A percentile compares a stretch with the other conserved stretches of the same genome.
Evolutionary conservation across 305 asterid species (phyloP).

Genomic region (Fraxinus sp.): DNA sequence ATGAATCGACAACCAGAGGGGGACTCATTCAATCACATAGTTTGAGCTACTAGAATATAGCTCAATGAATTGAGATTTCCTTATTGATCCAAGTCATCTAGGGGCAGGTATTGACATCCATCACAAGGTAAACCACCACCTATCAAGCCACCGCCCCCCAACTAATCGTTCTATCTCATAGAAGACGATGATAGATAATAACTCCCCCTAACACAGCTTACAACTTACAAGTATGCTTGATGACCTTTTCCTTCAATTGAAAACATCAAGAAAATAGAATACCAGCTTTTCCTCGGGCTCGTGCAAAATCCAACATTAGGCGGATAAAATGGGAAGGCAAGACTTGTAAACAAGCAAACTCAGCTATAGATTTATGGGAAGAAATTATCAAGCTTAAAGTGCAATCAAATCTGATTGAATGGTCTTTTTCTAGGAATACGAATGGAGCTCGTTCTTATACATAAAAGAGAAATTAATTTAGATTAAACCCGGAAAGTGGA

Average conservation of each 20-base stretch:
- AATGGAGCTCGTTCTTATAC: slow-evolving; percentile 4
- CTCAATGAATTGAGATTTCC: background rate
- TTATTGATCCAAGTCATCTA: background rate
- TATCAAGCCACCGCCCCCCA: background rate
- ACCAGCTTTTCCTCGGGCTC: background rate
- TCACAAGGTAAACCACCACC: background rate
- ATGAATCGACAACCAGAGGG: background rate
- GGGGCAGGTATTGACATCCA: background rate
- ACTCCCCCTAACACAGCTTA: background rate
- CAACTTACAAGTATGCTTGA: background rate
- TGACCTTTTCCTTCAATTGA: background rate
- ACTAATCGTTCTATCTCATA: background rate
- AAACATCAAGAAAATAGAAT: background rate
- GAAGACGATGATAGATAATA: background rate
- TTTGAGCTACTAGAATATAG: background rate
- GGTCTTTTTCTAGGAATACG: background rate
- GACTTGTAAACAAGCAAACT: background rate
- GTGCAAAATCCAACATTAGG: background rate
- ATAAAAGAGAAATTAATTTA: slow-evolving; percentile 7
- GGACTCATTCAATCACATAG: background rate
- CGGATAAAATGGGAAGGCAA: background rate
- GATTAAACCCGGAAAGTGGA: slow-evolving; percentile 5
- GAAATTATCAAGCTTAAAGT: background rate
- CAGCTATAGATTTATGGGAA: background rate
- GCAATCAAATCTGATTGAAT: background rate